Evolutionary conservation across 257 asterid genomes (phyloP).

Genomic region (Solanum commersonii): DNA sequence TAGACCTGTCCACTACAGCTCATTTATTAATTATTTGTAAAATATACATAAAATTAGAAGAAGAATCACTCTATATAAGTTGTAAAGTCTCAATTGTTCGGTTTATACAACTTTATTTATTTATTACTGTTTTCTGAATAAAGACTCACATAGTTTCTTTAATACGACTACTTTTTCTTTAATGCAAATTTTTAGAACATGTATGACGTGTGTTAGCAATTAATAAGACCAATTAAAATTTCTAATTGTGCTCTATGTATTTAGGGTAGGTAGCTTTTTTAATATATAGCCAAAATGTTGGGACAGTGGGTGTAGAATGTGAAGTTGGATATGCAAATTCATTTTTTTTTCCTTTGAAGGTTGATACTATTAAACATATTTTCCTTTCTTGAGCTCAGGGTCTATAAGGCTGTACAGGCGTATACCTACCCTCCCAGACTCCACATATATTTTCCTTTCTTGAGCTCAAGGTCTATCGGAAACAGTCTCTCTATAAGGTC

Average conservation of each 20-base stretch:
- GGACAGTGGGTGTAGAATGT: neutral
- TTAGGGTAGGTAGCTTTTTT: neutral
- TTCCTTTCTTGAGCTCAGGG: neutral
- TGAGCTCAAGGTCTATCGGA: accelerated
- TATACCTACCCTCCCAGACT: too few relatives aligned
- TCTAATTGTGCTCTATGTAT: neutral
- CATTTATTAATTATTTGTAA: neutral
- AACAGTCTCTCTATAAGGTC: accelerated
- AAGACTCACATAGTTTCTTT: neutral
- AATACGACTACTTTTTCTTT: neutral
- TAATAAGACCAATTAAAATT: neutral
- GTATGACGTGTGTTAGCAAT: neutral
- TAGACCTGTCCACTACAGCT: neutral
- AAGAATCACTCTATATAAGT: neutral
- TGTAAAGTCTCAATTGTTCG: neutral
- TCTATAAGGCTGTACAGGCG: too few relatives aligned
- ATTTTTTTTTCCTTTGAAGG: neutral
- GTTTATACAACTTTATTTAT: neutral
- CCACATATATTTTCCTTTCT: neutral
- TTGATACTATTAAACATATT: neutral
- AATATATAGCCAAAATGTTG: neutral
- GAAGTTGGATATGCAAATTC: neutral
- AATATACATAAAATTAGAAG: neutral
- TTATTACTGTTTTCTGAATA: neutral
- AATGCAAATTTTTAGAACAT: neutral